Conservation (phyloP, 306 rosid species). For the Sicyos edulis region DNA sequence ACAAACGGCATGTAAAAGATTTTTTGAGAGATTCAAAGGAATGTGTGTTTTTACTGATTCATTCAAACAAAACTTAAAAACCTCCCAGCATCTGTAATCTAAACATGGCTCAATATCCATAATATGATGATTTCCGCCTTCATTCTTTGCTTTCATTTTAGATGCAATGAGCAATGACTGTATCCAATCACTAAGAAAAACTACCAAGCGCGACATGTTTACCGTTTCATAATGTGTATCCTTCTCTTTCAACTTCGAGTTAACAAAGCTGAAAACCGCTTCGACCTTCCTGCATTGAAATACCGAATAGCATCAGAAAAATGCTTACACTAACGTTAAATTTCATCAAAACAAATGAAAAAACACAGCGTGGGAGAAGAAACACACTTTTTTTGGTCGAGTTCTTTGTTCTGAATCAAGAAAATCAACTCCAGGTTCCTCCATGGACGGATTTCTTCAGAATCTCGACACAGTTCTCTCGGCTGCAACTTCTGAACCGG, state of each 20-base stretch:
- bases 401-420: slow-evolving; percentile 48
- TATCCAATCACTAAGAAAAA: slow-evolving; percentile 63
- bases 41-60: slow-evolving; percentile 45
- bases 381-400: slow-evolving; percentile 52
- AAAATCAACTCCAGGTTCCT: slow-evolving; percentile 59
- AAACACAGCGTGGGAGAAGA: neutral
- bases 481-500: slow-evolving; percentile 13
- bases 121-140: slow-evolving; percentile 29
- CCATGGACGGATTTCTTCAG: slow-evolving; percentile 42
- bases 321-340: neutral
- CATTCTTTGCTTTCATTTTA: slow-evolving; percentile 36
- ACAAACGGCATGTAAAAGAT: slow-evolving; percentile 50
- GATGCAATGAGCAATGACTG: slow-evolving; percentile 65
- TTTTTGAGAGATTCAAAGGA: slow-evolving; percentile 52
- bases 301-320: slow-evolving; percentile 18
- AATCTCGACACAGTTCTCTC: slow-evolving; percentile 13
- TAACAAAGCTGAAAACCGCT: slow-evolving; percentile 56
- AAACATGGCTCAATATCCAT: slow-evolving; percentile 39
- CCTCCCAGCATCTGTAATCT: slow-evolving; percentile 78
- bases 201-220: slow-evolving; percentile 45
- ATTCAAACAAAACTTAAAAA: slow-evolving; percentile 70
- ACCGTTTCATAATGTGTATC: slow-evolving; percentile 46
- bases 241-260: slow-evolving; percentile 29
- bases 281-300: slow-evolving; percentile 69
- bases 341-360: neutral